Conservation (phyloP, 306 rosid genomes). For the Biancaea sappan region DNA sequence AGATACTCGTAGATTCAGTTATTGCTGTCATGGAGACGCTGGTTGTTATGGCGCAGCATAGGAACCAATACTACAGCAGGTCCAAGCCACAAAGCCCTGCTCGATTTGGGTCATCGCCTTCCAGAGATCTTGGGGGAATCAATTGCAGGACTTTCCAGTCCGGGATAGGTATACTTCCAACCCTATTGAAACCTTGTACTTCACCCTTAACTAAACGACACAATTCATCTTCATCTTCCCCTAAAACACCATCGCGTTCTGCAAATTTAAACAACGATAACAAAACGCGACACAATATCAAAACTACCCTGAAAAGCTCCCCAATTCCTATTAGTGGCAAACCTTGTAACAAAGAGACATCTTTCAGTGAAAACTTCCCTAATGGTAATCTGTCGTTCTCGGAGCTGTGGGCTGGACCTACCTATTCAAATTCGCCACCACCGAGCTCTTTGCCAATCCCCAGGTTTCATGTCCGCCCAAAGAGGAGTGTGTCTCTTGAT, state of each 20-base stretch:
- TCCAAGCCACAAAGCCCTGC: constrained; percentile 45
- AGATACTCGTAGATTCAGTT: constrained; percentile 8
- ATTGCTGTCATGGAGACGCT: constrained; percentile 67
- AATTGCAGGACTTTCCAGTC: constrained; percentile 78
- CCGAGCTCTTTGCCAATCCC: constrained; percentile 91
- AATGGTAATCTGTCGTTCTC: constrained; percentile 50
- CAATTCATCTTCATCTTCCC: constrained; percentile 34
- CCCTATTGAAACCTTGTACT: constrained; percentile 47
- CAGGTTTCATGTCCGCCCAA: constrained; percentile 60
- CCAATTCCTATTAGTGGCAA: constrained; percentile 55
- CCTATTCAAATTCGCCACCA: constrained; percentile 92
- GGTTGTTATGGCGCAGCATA: constrained; percentile 61
- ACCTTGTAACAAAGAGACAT: constrained; percentile 27
- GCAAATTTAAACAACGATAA: constrained; percentile 29
- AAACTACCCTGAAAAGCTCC: constrained; percentile 36
- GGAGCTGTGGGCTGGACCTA: constrained; percentile 96
- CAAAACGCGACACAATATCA: neutral
- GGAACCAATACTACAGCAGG: constrained; percentile 57
- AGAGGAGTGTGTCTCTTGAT: constrained; percentile 75
- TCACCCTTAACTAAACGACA: constrained; percentile 45
- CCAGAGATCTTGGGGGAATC: constrained; percentile 51
- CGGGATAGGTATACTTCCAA: constrained; percentile 75
- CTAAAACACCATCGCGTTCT: constrained; percentile 47
- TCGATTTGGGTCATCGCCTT: constrained; percentile 55
- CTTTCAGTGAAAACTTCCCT: constrained; percentile 36